Evolutionary conservation across 2,329 filamentous ascomycete genomes (phyloP).

Genomic region (Aureobasidium musti): DNA sequence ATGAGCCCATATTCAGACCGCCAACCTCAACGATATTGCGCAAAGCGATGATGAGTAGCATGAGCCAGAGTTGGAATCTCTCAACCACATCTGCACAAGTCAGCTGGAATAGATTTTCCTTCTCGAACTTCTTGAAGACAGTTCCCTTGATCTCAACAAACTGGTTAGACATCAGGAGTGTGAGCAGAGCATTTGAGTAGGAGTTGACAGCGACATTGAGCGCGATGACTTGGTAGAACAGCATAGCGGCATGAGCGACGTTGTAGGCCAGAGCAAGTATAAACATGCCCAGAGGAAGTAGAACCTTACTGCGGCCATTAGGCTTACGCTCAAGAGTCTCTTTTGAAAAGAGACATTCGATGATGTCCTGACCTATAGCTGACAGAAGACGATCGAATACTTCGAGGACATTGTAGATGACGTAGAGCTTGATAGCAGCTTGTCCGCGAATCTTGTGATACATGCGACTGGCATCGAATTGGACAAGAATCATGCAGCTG

Average conservation of each 20-base stretch:
- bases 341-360: constrained; percentile 91
- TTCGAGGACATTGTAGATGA: constrained; percentile 97
- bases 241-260: constrained; percentile 77
- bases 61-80: constrained; percentile 95
- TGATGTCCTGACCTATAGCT: constrained; percentile 90
- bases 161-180: constrained; percentile 91
- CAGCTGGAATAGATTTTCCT: constrained; percentile 94
- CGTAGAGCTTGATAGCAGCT: constrained; percentile 96
- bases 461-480: constrained; percentile 93
- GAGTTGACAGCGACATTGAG: constrained; percentile 98
- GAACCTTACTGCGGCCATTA: constrained; percentile 85
- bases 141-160: constrained; percentile 99
- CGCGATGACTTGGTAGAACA: constrained; percentile 98
- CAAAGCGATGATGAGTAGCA: constrained; percentile 93
- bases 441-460: constrained; percentile 97
- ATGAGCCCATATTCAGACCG: constrained; percentile 63
- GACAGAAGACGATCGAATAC: constrained; percentile 87
- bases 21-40: constrained; percentile 96
- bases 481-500: constrained; percentile 83
- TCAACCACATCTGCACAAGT: constrained; percentile 97
- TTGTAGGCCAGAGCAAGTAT: constrained; percentile 83
- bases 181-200: constrained; percentile 93
- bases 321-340: constrained; percentile 87
- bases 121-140: constrained; percentile 98
- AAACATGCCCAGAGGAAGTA: constrained; percentile 90